Base-by-base conservation (phyloP, 2,329 filamentous ascomycete genomes). In the Lecanoromycetidae sp. region DNA sequence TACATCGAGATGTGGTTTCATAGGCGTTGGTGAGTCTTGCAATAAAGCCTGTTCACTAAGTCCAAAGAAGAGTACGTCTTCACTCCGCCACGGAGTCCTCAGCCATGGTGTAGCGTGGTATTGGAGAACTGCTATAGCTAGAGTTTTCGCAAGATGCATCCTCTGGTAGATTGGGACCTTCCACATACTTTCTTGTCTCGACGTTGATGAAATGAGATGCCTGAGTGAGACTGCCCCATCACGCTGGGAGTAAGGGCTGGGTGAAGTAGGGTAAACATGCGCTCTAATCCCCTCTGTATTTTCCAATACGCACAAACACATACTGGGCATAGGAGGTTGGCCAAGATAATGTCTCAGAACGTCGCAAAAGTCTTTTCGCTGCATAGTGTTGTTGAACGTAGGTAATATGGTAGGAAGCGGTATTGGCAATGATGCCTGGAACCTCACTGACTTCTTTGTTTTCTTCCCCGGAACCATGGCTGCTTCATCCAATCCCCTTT, bases 41-140 rank as follows among this genome's bases (percentile, higher is more conserved):
- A n/a, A 1, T 17, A 12, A 12, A 19, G 33, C 19, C 19, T 15
- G 17, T 13, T 45, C 43, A 4, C 23, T 25, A 29, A n/a, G n/a
- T n/a, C 29, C 33, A 5, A 52, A 35, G 27, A 57, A 53, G 10
- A 44, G n/a, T 2, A 57, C 39, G 19, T 54, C 47, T 30, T 47
- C 30, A 26, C 55, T 57, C 12, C 47, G 33, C 53, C 53, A 56
- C 2, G 37, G 39, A 3, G 36, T 38, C 19, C 25, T 30, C 4
- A 56, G 46, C 55, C 54, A 57, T 2, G 52, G 45, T 10, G 54
- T 55, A 4, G 43, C 17, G 23, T 57, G 48, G 34, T 55, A 57
- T 39, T 56, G 52, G 15, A 57, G 43, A 10, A 56, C 47, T 32
- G 54, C 54, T 7, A 44, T 33, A 5, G 55, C 49, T 8, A 57